Evolutionary conservation across 345 rosid genomes (phyloP), one percentile per base, ranked within the genome.

Genomic region (Boechera retrofracta): DNA sequence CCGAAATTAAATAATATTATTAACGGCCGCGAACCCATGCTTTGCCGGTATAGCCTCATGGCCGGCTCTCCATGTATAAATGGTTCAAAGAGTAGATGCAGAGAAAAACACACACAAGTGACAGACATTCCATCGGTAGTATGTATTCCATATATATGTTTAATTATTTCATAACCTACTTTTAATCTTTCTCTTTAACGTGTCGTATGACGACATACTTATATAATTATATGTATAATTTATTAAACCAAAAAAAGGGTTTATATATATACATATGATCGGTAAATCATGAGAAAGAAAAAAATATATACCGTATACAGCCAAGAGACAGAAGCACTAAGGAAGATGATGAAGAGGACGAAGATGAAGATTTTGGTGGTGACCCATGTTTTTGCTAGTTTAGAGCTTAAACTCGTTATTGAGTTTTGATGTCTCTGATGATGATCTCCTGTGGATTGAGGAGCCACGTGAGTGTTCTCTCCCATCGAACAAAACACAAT

Each of bases 321-420:
- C 81, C 75, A 83, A 45, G 68, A 64, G 64, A 81, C 18, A 32
- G 82, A 63, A 70, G 76, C 76, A 47, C 79, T 83, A 29, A 67
- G 47, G 48, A 81, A 6, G 66, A 84, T 38, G 78, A 79, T n/a
- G 70, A 69, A 36, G 80, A 72, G 68, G 64, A 85, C 72, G 56
- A 78, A 28, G 12, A 83, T 16, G 51, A 51, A 62, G 47, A 74
- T 13, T 29, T 83, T 75, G 64, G 79, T 29, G 15, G 85, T 54
- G 16, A 68, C 41, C 75, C 80, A 62, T 81, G 79, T 73, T 63
- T 82, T 83, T 31, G 69, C 55, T 24, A 77, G 61, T 57, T 64
- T 71, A 16, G 77, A 71, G 57, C 54, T 58, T 77, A 77, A 18
- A 59, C 61, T 48, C 28, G 35, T 55, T 45, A 41, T 21, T 16